Evolutionary conservation across 352 stramenopile species (phyloP).

Genomic region (Phytophthora brassicae): DNA sequence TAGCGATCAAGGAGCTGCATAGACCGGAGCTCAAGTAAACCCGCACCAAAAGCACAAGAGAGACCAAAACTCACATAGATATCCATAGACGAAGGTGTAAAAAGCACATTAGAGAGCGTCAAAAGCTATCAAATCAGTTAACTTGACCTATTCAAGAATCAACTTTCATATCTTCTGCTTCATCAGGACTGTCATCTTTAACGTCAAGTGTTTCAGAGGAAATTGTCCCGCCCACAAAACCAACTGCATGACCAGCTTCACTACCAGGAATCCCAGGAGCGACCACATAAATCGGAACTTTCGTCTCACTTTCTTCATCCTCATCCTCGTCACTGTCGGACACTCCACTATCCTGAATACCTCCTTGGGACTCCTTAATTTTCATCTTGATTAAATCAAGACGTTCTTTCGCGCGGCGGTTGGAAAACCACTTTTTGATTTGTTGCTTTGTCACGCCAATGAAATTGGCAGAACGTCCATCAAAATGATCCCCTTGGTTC

Average conservation of each 20-base stretch:
- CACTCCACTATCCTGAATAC: conserved; percentile 20
- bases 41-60: no score
- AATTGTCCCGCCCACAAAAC: conserved; percentile 6
- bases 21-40: conserved; percentile 35
- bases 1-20: conserved; percentile 50
- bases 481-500: conserved; percentile 71
- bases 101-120: conserved; percentile 32
- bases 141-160: conserved; percentile 30
- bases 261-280: conserved; percentile 8
- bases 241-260: conserved; percentile 25
- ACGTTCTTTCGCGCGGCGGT: conserved; percentile 78
- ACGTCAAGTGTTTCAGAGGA: conserved; percentile 8
- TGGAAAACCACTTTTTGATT: conserved; percentile 87
- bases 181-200: conserved; percentile 41
- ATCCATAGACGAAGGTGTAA: conserved; percentile 16
- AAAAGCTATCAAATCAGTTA: conserved; percentile 21
- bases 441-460: conserved; percentile 72
- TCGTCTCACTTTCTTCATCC: conserved; percentile 20
- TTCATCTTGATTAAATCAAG: conserved; percentile 84
- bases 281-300: neutral
- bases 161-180: conserved; percentile 35
- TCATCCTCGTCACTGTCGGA: conserved; percentile 51
- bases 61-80: no score
- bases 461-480: conserved; percentile 50
- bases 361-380: conserved; percentile 44